Base-by-base conservation (phyloP, 495 filamentous ascomycete genomes). In the Annulohypoxylon nitens region DNA sequence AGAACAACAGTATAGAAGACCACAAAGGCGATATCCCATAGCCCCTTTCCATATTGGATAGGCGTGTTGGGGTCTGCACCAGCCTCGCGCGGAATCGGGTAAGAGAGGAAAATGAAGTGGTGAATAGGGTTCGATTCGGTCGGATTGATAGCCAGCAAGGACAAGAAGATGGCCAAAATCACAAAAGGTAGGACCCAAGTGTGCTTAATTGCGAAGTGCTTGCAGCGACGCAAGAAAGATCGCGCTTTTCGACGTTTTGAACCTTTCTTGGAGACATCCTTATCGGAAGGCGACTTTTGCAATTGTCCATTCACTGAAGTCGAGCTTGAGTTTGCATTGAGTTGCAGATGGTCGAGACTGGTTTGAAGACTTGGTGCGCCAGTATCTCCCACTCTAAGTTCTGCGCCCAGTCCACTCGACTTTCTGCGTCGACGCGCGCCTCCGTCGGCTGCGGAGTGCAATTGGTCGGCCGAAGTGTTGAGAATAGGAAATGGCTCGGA, bases 81-180 rank as follows among this genome's bases (percentile, higher is more conserved):
- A 14, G 83, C 75, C 53, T 84, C 79, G 11, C 65, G 72, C 51
- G 91, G 87, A 36, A 95, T 84, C 37, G 89, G 87, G 81, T 99
- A 99, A 51, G 97, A 97, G 43, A 99, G 90, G 88, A 97, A 98
- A 79, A 99, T 89, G 75, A 93, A 95, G 81, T 84, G 86, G 82
- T 95, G 87, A 76, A 98, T 77, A 20, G 93, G 95, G 81, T 98
- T 99, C 60, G 89, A 88, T 45, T 90, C 81, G 65, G 86, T 90
- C 10, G 96, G 97, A 79, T 96, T 93, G 74, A 95, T 75, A 64
- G 89, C 88, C 79, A 93, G 98, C 55, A 90, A 82, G 33, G 83
- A 77, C 62, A 95, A 78, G 69, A 94, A 84, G 78, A 91, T 78
- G 57, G 85, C 30, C 68, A 94, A 78, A 37, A 97, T 81, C 63